Base-by-base conservation (phyloP, 2,329 filamentous ascomycete genomes). In the Trichoderma asperellum region DNA sequence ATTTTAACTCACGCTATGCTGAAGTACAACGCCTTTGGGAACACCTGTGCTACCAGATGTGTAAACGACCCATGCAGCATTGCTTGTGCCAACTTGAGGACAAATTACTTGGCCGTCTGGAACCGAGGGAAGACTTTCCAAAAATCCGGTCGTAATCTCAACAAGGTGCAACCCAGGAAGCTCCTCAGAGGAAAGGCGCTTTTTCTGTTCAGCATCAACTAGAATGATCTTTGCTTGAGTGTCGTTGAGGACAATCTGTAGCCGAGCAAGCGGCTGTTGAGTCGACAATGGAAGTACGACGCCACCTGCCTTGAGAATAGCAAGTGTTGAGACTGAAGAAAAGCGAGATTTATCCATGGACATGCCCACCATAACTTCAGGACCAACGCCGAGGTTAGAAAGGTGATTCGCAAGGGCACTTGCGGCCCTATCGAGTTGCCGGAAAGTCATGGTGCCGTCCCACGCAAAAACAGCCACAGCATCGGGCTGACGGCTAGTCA, bases 391-490 rank as follows among this genome's bases (percentile, higher is more conserved):
- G 10, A 21, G 10, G 5, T 40, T 27, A 21, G 16, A 7, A 49
- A 62, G 37, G 12, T 78, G 73, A 14, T 73, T 72, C 5, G 81
- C 82, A n/a, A 83, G 75, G 0, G 7, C 74, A 71, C 35, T 77
- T 78, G 1, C 82, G 82, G 32, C 11, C 5, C 10, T 18, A 7
- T 49, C 59, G 6, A 62, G 59, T 32, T 62, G 37, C 16, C 12
- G n/a, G 16, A 49, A 62, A 21, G 63, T 57, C 43, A 47, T 11
- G 10, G 34, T 18, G 7, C 55, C 55, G 27, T 64, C 61, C 49
- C 43, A 64, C 21, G 12, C 37, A 32, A 5, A 32, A n/a, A 60
- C 37, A n/a, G 57, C 57, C 7, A 40, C 12, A 24, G 21, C 37
- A 12, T 29, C 7, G 3, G 59, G 59, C 35, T 35, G 56, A 5